Evolutionary conservation across 345 rosid species (phyloP).

Genomic region (Iberis pinnata): DNA sequence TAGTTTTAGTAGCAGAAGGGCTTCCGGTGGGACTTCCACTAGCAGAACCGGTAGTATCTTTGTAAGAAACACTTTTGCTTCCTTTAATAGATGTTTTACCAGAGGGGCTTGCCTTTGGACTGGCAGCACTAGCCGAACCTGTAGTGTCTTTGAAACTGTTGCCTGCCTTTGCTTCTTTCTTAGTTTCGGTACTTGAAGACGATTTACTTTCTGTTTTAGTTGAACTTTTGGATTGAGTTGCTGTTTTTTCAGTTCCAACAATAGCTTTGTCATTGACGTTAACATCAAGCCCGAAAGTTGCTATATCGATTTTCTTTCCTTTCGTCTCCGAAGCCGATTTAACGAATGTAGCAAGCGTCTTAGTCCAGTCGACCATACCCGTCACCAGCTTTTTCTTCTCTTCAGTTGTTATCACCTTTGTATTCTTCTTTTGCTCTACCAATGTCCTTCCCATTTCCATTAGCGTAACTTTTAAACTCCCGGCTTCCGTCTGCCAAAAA

Average conservation of each 20-base stretch:
- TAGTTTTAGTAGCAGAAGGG: not conserved
- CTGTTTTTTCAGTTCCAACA: not conserved
- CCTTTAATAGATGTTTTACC: not conserved
- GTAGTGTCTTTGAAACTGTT: not conserved
- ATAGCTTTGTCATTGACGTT: conserved; percentile 13
- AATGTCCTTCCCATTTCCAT: conserved; percentile 23
- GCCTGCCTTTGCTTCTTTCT: no score
- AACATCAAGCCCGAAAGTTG: conserved; percentile 19
- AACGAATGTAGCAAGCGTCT: conserved; percentile 7
- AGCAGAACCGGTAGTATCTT: conserved; percentile 6
- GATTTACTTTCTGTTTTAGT: not conserved
- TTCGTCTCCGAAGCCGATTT: conserved; percentile 20
- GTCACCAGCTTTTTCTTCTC: conserved; percentile 8
- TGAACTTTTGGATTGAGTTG: not conserved
- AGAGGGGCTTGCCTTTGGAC: conserved; percentile 11
- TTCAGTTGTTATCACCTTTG: not conserved
- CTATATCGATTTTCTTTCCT: conserved; percentile 18
- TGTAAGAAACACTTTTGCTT: not conserved
- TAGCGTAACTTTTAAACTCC: conserved; percentile 11
- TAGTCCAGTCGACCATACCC: conserved; percentile 23
- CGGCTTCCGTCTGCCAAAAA: conserved; percentile 2
- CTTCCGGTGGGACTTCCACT: conserved; percentile 5
- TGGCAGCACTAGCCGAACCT: conserved; percentile 7
- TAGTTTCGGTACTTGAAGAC: no score
- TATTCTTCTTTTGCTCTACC: conserved; percentile 14